phyloP scores from a whole-genome alignment of 768 basidiomycete genomes.

The Amanita pallidorosea region DNA sequence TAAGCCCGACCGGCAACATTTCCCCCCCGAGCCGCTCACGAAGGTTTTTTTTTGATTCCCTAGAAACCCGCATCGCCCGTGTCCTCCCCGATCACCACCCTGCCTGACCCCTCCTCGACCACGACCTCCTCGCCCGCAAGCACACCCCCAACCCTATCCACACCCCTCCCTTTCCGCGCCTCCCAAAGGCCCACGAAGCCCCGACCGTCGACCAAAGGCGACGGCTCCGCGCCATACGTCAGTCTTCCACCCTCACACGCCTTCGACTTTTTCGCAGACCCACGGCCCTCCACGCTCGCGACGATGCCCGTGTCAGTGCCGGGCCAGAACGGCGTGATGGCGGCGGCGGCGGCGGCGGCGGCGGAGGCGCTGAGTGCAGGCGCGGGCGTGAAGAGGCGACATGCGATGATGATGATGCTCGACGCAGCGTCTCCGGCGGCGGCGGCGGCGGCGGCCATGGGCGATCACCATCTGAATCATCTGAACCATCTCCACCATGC shows the following conservation, averaged over 20 bases:
- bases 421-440: constrained; percentile 37
- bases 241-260: constrained; percentile 11
- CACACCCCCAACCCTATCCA: neutral
- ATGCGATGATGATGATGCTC: constrained; percentile 72
- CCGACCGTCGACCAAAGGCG: constrained; percentile 11
- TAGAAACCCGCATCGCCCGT: constrained; percentile 15
- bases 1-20: neutral
- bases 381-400: constrained; percentile 61
- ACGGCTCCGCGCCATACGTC: constrained; percentile 8
- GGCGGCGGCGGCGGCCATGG: constrained; percentile 12
- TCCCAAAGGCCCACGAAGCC: constrained; percentile 17
- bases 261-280: constrained; percentile 14
- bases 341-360: constrained; percentile 9
- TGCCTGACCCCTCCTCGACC: no score
- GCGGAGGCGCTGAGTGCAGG: constrained; percentile 32
- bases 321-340: no score
- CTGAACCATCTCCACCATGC: no score
- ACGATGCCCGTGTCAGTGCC: constrained; percentile 7
- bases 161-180: constrained; percentile 9
- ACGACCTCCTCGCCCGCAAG: neutral
- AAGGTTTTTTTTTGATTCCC: neutral
- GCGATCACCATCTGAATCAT: constrained; percentile 9
- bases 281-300: neutral
- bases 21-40: neutral
- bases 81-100: constrained; percentile 6